These are phyloP conservation scores for Tuber microsphaerosporum DNA, from an alignment of 495 filamentous ascomycete genomes.

Conservation along the genomic window DNA sequence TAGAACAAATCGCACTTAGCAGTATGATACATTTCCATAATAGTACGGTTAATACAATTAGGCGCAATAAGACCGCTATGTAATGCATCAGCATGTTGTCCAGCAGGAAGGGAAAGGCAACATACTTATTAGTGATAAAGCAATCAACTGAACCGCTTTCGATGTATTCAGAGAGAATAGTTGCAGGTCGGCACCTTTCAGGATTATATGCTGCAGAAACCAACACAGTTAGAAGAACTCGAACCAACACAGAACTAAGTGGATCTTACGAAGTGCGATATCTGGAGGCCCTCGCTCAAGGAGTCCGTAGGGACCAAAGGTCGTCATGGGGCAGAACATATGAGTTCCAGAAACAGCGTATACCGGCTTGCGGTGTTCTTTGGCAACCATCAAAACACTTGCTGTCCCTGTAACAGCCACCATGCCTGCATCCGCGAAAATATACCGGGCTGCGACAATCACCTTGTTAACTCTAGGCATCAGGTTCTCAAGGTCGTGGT, in stretches of 20 bases:
- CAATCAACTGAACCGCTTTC: conserved; percentile 24
- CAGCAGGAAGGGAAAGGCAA: neutral
- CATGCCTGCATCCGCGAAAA: conserved; percentile 36
- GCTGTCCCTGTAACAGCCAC: conserved; percentile 33
- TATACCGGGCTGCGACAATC: conserved; percentile 34
- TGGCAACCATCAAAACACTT: conserved; percentile 32
- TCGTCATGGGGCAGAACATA: conserved; percentile 35
- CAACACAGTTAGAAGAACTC: neutral
- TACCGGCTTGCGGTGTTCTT: conserved; percentile 31
- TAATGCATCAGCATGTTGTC: conserved; percentile 6
- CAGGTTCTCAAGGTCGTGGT: conserved; percentile 36
- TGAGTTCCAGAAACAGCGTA: conserved; percentile 35
- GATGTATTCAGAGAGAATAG: neutral
- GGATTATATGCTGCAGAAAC: neutral
- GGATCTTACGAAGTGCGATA: neutral
- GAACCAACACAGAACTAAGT: neutral
- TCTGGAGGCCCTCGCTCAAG: conserved; percentile 16
- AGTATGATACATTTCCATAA: conserved; percentile 39
- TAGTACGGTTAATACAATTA: conserved; percentile 37
- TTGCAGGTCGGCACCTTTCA: neutral
- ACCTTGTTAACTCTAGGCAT: conserved; percentile 40
- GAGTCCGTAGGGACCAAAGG: conserved; percentile 16
- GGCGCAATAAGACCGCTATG: conserved; percentile 34
- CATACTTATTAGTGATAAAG: conserved; percentile 40
- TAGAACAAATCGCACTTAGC: conserved; percentile 37